Evolutionary conservation across 768 basidiomycete genomes (phyloP).

Genomic region (Suillus americanus): DNA sequence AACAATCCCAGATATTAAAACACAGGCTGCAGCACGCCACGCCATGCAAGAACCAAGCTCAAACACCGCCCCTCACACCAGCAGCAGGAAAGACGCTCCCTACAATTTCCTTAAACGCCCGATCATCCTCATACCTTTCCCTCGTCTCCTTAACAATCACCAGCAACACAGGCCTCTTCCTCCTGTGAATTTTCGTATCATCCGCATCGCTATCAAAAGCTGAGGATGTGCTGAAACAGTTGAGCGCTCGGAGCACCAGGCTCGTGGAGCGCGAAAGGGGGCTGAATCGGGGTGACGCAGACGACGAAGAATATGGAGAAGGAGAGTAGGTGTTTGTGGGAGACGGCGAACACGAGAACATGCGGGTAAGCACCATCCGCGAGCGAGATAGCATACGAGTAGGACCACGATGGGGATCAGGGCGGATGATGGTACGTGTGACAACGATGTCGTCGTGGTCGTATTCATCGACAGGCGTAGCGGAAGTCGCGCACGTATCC

Average conservation of each 20-base stretch:
- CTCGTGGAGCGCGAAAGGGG: slow-evolving; percentile 22
- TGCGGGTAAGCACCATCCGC: neutral
- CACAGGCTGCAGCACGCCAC: neutral
- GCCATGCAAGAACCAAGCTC: neutral
- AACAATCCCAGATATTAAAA: neutral
- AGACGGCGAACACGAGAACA: slow-evolving; percentile 15
- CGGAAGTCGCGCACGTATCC: neutral
- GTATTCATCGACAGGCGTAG: slow-evolving; percentile 19
- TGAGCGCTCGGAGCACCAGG: slow-evolving; percentile 26
- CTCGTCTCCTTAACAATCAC: slow-evolving; percentile 35
- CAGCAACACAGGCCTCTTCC: slow-evolving; percentile 21
- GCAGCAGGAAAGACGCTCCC: slow-evolving; percentile 29
- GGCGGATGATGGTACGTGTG: slow-evolving; percentile 38
- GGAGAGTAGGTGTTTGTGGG: slow-evolving; percentile 26
- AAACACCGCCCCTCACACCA: neutral
- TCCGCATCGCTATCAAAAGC: slow-evolving; percentile 34
- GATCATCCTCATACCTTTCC: slow-evolving; percentile 33
- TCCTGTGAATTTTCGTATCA: slow-evolving; percentile 13
- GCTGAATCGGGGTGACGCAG: neutral
- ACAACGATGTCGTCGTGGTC: slow-evolving; percentile 31
- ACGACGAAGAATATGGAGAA: slow-evolving; percentile 16
- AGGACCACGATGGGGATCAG: slow-evolving; percentile 4
- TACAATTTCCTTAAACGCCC: slow-evolving; percentile 30
- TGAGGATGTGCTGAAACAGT: slow-evolving; percentile 32
- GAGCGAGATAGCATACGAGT: neutral